A percentile compares a stretch with the other conserved stretches of the same genome.
Conservation (phyloP, 345 rosid genomes). For the Murraya koenigii region DNA sequence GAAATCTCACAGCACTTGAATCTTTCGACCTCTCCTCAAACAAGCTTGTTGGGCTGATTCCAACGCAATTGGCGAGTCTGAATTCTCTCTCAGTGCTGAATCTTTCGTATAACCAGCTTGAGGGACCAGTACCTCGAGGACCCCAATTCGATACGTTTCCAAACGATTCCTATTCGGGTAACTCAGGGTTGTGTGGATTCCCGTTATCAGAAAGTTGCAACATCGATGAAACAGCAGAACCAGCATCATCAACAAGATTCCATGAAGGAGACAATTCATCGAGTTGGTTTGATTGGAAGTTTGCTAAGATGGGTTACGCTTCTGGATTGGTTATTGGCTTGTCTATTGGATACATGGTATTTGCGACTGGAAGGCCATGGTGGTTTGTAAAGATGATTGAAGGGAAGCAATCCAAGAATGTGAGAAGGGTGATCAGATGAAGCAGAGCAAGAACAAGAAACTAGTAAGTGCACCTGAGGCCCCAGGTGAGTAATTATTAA, state of each 20-base stretch:
- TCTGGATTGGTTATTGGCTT: no score
- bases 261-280: not conserved
- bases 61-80: not conserved
- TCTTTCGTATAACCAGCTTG: not conserved
- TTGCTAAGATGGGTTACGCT: not conserved
- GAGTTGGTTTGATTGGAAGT: not conserved
- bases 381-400: no score
- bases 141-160: not conserved
- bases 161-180: not conserved
- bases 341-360: no score
- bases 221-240: not conserved
- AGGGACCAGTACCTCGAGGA: not conserved
- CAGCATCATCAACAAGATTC: not conserved
- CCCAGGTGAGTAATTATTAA: no score
- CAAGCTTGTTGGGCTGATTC: not conserved
- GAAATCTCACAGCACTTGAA: no score
- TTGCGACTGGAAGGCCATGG: no score
- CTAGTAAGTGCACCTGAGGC: no score
- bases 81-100: not conserved
- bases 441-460: no score
- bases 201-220: not conserved
- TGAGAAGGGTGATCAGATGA: no score
- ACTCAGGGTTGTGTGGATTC: not conserved
- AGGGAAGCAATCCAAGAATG: no score
- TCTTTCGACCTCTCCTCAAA: not conserved